Evolutionary conservation across 768 basidiomycete genomes (phyloP).

Genomic region (Cyclocybe aegerita): DNA sequence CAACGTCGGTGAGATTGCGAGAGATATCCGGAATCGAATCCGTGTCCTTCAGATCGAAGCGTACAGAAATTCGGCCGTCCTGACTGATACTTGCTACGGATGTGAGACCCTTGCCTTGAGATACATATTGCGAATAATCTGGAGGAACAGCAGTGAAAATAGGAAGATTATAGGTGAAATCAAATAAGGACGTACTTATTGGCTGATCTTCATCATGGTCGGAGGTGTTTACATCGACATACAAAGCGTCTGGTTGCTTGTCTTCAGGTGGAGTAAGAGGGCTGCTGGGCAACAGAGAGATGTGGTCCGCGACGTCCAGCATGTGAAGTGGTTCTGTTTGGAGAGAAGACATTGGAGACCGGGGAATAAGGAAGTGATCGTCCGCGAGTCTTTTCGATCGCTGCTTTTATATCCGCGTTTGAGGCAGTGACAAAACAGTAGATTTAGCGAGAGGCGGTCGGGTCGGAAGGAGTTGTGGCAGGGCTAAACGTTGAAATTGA

Average conservation of each 20-base stretch:
- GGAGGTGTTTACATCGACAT: background rate
- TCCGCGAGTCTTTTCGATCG: too few relatives aligned
- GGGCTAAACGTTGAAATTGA: too few relatives aligned
- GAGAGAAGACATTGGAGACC: background rate
- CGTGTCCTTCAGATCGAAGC: slow-evolving; percentile 40
- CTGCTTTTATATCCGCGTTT: too few relatives aligned
- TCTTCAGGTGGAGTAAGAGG: background rate
- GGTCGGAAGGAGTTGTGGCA: too few relatives aligned
- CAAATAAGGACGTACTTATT: background rate
- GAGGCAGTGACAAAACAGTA: too few relatives aligned
- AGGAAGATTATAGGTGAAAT: background rate
- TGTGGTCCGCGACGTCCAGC: background rate
- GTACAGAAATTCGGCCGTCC: slow-evolving; percentile 48
- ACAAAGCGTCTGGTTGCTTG: background rate
- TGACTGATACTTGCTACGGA: slow-evolving; percentile 39
- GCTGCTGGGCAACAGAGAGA: background rate
- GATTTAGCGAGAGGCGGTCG: too few relatives aligned
- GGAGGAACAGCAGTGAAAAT: background rate
- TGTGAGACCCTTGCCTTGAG: slow-evolving; percentile 39
- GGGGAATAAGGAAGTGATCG: too few relatives aligned
- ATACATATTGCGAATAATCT: slow-evolving; percentile 40
- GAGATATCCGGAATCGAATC: slow-evolving; percentile 51
- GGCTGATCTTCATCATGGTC: background rate
- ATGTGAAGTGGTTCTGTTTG: background rate
- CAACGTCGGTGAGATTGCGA: slow-evolving; percentile 43